Evolutionary conservation across 2,329 filamentous ascomycete species (phyloP).

Genomic region (Aspergillus phoenicis): DNA sequence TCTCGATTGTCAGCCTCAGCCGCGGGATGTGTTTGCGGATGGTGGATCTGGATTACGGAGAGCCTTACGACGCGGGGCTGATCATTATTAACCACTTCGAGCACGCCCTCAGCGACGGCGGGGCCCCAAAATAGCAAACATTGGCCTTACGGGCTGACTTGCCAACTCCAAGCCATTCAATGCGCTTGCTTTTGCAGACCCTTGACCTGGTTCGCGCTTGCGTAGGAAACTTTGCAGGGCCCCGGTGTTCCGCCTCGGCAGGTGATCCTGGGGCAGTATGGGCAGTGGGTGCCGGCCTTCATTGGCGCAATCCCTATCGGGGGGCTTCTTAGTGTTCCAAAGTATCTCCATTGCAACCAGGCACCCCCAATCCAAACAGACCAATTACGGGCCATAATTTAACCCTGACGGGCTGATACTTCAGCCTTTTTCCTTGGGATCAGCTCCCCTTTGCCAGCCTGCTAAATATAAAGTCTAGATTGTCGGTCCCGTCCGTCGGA

Average conservation of each 20-base stretch:
- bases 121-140: background rate
- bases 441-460: conserved; percentile 1
- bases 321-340: background rate
- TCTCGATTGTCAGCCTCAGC: background rate
- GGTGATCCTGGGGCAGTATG: conserved; percentile 2
- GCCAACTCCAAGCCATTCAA: background rate
- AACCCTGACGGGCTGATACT: background rate
- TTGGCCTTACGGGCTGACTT: background rate
- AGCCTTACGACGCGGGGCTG: background rate
- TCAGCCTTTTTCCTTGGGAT: background rate
- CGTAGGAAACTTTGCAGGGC: background rate
- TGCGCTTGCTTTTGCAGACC: background rate
- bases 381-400: conserved; percentile 14
- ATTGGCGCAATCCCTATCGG: conserved; percentile 10
- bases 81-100: background rate
- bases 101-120: background rate
- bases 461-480: conserved; percentile 1
- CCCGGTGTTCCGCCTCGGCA: background rate
- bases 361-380: conserved; percentile 3
- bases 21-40: background rate
- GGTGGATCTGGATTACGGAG: background rate
- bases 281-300: background rate
- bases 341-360: conserved; percentile 9
- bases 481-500: background rate
- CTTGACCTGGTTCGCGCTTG: background rate